Evolutionary conservation across 257 asterid genomes (phyloP), one percentile per base, ranked within the genome.

Genomic region (Ehretia macrophylla): DNA sequence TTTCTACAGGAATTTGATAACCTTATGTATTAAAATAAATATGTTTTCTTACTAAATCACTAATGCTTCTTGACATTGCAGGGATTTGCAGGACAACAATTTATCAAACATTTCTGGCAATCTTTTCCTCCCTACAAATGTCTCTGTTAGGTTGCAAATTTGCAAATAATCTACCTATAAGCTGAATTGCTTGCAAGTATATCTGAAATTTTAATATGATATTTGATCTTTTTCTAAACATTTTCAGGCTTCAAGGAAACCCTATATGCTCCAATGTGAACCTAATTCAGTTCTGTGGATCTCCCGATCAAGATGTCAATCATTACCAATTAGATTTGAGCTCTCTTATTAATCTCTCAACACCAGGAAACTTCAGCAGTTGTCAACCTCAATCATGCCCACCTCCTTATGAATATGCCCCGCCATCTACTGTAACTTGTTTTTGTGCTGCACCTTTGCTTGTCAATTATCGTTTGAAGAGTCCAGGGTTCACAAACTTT

Each of bases 401-500:
- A 17, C 72, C 65, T 5, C 81, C 79, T 59, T 85, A 63, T 22
- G 85, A 85, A 56, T 82, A 10, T 10, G 81, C 84, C 50, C 83
- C 94, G 21, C 58, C 81, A 55, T 66, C 83, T 72, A 80, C 91
- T 21, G 32, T 21, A 10, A 27, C 62, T 14, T 93, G 99, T 76
- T 72, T 83, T 72, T 93, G 99, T 73, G 86, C 91, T 58, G 90
- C 70, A 51, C 99, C 99, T 14, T 64, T 93, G 39, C 75, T 69
- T 63, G 79, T 93, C 60, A 94, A 94, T 56, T 93, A 85, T 66
- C 84, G 99, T 66, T 68, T 93, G 64, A 93, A 93, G 75, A 89
- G 97, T 75, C 99, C 97, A 32, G 96, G 95, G 23, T 83, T 93
- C 71, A 75, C 71, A 1, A 89, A 89, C 77, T 89, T 85, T 70